Base-by-base conservation (phyloP, 2,329 filamentous ascomycete genomes). In the Dryadomyces sulphureus region DNA sequence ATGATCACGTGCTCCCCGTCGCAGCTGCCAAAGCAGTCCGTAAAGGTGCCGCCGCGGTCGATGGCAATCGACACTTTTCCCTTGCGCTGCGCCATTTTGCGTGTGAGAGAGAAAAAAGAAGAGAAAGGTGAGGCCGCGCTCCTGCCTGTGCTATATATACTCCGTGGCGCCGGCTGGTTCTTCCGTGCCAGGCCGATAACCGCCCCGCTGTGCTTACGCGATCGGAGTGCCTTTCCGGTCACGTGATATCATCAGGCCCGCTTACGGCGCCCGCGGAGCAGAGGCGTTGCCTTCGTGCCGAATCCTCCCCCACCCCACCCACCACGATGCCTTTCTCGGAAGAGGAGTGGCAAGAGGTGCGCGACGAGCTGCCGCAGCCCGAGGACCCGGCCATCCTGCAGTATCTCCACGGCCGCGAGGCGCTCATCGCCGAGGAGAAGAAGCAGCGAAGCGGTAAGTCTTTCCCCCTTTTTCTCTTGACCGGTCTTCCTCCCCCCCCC, bases 81-180 rank as follows among this genome's bases (percentile, higher is more conserved):
- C 57, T 94, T 88, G 89, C 1, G 84, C 92, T 0, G 88, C 90
- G 1, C 94, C 85, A n/a, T 89, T 89, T 0, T 89, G 89, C 1
- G 50, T 53, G 14, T 9, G 9, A n/a, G n/a, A n/a, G n/a, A n/a
- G n/a, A n/a, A n/a, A n/a, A n/a, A n/a, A n/a, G n/a, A n/a, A n/a
- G n/a, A n/a, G n/a, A n/a, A n/a, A n/a, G 27, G 4, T 14, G 27
- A 32, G 11, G 27, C 27, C 27, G 27, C 16, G 27, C 9, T 14
- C 27, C 11, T 32, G 27, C 27, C 27, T 32, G 27, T 32, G n/a
- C n/a, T n/a, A n/a, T n/a, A n/a, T n/a, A n/a, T n/a, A n/a, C n/a
- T n/a, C 27, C 27, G 16, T 32, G 27, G 27, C 27, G 27, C n/a
- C n/a, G n/a, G n/a, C n/a, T n/a, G n/a, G n/a, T n/a, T n/a, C n/a